Base-by-base conservation (phyloP, 2,329 filamentous ascomycete species). In the Cylindrodendrum hubeiense region DNA sequence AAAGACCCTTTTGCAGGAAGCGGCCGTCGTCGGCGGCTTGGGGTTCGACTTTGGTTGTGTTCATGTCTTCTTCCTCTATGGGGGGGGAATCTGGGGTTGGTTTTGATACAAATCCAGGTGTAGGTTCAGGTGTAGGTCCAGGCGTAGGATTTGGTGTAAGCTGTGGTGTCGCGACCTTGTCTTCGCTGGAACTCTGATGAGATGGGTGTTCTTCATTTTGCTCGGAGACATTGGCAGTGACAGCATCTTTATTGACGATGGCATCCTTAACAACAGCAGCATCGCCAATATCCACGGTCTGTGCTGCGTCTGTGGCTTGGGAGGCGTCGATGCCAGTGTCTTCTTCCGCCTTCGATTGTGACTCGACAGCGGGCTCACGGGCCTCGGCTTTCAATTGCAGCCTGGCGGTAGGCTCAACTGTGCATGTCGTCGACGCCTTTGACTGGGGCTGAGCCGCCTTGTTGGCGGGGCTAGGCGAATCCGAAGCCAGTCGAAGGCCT, bases 1-100 rank as follows among this genome's bases (percentile, higher is more conserved):
- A 94, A 54, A 97, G 87, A 7, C 78, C 79, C 66, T 88, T 87
- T 10, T 83, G 80, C 37, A 76, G 71, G n/a, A 66, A 26, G 5
- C 55, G 51, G 21, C 33, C 67, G 28, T 68, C 51, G 10, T 3
- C 28, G 24, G 60, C 37, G 37, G 37, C 17, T n/a, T 39, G 37
- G 26, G 49, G 4, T 21, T 67, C 43, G 17, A 34, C 49, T 37
- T 66, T 63, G 39, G 49, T 37, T 13, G 63, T 53, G 17, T 63
- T 46, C 64, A 62, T 69, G 21, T 47, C 52, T 37, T 50, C 21
- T 30, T 52, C 39, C 50, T 33, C 28, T 47, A 44, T 22, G 19
- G 60, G 43, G 22, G 49, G 5, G 57, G 58, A 24, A 34, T 67
- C 41, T 3, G 49, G 49, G 46, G 34, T 30, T 52, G 15, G 34